Conservation (phyloP, 2,329 filamentous ascomycete species). For the Lecanoromycetidae sp. region DNA sequence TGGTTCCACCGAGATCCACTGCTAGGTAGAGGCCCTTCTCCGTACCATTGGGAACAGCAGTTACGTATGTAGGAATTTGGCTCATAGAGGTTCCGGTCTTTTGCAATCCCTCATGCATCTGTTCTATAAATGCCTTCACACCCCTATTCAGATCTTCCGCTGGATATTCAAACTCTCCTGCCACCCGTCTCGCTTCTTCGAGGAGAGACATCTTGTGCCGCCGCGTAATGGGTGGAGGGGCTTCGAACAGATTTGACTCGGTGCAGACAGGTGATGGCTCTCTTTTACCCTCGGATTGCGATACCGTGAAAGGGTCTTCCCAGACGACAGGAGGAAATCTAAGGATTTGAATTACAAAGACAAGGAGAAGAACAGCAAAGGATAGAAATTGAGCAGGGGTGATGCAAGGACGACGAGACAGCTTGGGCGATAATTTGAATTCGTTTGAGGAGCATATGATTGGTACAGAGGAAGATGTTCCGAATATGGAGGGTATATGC, state of each 20-base stretch:
- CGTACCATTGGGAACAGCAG: conserved; percentile 87
- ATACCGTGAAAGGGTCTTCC: neutral
- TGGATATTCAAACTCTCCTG: conserved; percentile 64
- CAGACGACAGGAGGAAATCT: conserved; percentile 26
- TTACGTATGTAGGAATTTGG: conserved; percentile 96
- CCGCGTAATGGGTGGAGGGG: conserved; percentile 41
- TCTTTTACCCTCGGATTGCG: too few relatives aligned
- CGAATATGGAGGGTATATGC: conserved; percentile 12
- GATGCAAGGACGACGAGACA: conserved; percentile 3
- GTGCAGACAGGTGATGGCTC: conserved; percentile 35
- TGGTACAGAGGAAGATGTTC: conserved; percentile 11
- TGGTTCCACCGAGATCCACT: conserved; percentile 94
- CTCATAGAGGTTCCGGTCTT: conserved; percentile 71
- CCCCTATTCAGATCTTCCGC: conserved; percentile 65
- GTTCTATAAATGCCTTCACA: conserved; percentile 71
- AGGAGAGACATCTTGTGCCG: conserved; percentile 48
- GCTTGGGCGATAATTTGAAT: conserved; percentile 9
- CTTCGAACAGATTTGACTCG: conserved; percentile 44
- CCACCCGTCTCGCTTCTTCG: conserved; percentile 14
- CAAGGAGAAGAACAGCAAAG: conserved; percentile 22
- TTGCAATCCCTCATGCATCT: conserved; percentile 80
- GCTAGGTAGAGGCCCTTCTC: conserved; percentile 96
- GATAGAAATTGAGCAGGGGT: conserved; percentile 23
- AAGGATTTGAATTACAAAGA: conserved; percentile 27
- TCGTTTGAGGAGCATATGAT: neutral